Conservation (phyloP, 2,329 filamentous ascomycete species). For the Exophiala calicioides region DNA sequence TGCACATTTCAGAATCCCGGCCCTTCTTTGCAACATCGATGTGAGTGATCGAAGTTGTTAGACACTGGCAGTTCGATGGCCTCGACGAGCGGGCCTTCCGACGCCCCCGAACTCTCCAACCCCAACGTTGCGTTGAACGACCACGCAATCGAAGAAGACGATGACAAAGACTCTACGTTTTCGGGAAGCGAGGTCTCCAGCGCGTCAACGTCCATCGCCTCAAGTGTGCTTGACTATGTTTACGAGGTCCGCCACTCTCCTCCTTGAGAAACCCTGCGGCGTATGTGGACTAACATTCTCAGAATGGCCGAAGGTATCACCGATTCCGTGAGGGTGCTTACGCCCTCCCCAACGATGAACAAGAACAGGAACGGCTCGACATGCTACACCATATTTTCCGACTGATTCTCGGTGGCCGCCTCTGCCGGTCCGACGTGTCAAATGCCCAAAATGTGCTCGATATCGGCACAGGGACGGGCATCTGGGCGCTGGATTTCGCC, state of each 20-base stretch:
- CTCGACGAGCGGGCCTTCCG: not conserved
- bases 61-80: too few species aligned
- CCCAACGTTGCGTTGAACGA: too few species aligned
- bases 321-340: constrained; percentile 43
- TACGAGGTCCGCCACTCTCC: constrained; percentile 9
- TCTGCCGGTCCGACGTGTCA: constrained; percentile 30
- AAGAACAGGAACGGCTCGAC: constrained; percentile 41
- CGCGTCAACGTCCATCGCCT: constrained; percentile 7
- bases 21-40: too few species aligned
- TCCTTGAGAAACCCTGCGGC: not conserved
- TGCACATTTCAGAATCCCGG: too few species aligned
- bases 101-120: too few species aligned
- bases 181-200: constrained; percentile 4
- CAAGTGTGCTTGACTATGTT: constrained; percentile 13
- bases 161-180: constrained; percentile 5
- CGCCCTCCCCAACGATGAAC: constrained; percentile 31
- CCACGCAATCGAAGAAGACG: not conserved
- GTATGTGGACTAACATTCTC: constrained; percentile 21
- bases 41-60: too few species aligned
- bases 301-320: constrained; percentile 47
- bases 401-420: constrained; percentile 25
- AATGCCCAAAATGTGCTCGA: constrained; percentile 34
- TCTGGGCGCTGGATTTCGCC: constrained; percentile 43
- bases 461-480: constrained; percentile 39
- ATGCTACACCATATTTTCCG: constrained; percentile 16